Percentiles rank a stretch among this genome's conserved stretches.
These are phyloP conservation scores for Stentor roeselii DNA, from an alignment of 73 alveolate genomes.

Conservation along the genomic window DNA sequence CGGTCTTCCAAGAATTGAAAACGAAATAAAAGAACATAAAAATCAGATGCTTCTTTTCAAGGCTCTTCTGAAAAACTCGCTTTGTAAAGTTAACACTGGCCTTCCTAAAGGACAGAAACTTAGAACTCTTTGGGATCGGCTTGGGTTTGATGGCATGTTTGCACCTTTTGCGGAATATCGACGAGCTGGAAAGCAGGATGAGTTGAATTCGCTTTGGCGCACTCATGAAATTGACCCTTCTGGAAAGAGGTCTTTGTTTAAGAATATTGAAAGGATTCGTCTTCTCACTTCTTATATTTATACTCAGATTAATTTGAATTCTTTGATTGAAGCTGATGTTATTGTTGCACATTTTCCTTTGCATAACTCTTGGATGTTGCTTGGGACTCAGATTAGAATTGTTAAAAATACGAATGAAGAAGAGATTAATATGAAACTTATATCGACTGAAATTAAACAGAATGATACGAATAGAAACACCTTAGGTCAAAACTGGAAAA, in stretches of 20 bases:
- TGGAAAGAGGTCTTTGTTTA: constrained; percentile 13
- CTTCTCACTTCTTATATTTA: background rate
- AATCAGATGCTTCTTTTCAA: background rate
- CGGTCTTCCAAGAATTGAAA: background rate
- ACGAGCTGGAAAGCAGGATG: background rate
- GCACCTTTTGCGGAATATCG: constrained; percentile 22
- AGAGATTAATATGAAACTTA: background rate
- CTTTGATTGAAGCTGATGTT: background rate
- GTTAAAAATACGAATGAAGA: background rate
- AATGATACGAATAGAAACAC: background rate
- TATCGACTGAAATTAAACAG: background rate
- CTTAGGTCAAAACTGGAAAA: background rate
- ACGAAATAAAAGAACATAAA: background rate
- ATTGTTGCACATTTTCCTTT: constrained; percentile 15
- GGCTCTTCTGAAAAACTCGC: background rate
- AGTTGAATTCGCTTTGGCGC: background rate
- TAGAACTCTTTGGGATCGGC: background rate
- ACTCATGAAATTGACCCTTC: background rate
- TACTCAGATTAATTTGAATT: background rate
- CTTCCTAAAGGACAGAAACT: background rate
- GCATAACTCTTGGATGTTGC: background rate
- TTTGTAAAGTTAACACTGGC: background rate
- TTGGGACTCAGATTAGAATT: background rate
- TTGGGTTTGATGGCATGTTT: background rate
- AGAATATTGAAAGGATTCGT: background rate